Evolutionary conservation across 208 protist species (phyloP).

Genomic region (Trypanosoma scelopori): DNA sequence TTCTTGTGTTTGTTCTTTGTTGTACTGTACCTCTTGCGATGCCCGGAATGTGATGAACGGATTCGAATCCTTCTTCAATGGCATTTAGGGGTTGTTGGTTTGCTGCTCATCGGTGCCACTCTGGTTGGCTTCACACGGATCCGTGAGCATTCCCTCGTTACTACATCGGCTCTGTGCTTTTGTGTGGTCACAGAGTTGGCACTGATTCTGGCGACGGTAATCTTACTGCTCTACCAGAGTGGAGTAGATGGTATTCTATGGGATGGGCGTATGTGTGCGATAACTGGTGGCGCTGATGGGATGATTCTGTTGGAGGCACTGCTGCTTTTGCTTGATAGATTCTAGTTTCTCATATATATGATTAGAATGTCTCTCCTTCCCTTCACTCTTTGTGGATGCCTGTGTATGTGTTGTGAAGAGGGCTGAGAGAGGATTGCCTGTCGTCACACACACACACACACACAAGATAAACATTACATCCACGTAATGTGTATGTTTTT

Average conservation of each 20-base stretch:
- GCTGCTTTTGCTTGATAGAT: background rate
- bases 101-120: slow-evolving; percentile 12
- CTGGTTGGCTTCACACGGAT: slow-evolving; percentile 12
- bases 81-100: slow-evolving; percentile 9
- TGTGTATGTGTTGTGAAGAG: too few relatives aligned
- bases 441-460: too few relatives aligned
- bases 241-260: background rate
- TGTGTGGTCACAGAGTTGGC: slow-evolving; percentile 1
- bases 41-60: background rate
- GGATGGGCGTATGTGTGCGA: background rate
- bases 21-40: slow-evolving; percentile 16
- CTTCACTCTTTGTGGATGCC: too few relatives aligned
- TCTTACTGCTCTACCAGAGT: background rate
- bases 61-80: slow-evolving; percentile 8
- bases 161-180: background rate
- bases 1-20: slow-evolving; percentile 23
- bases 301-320: slow-evolving; percentile 8
- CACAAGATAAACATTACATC: too few relatives aligned
- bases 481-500: too few relatives aligned
- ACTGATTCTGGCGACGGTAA: slow-evolving; percentile 3
- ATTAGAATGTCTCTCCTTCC: too few relatives aligned
- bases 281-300: background rate
- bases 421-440: too few relatives aligned
- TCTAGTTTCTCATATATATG: too few relatives aligned
- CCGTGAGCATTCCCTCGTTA: background rate